Percentiles rank a stretch among this genome's conserved stretches.
Evolutionary conservation across 257 asterid genomes (phyloP).

Genomic region (Oldenlandia corymbosa): DNA sequence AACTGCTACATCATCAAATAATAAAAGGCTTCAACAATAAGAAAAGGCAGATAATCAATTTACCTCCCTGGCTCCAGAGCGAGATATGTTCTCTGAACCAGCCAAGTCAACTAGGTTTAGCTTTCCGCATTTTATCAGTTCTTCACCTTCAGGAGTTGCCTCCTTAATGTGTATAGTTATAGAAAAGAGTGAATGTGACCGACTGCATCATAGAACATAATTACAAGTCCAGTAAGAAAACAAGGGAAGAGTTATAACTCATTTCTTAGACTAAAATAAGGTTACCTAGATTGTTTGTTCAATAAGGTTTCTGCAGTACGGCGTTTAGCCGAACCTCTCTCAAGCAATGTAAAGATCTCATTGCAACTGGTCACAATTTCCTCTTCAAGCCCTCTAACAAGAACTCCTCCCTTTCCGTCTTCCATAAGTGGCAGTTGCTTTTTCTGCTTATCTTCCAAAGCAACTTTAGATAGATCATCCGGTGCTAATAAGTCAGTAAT

Average conservation of each 20-base stretch:
- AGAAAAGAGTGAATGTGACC: slow-evolving; percentile 90
- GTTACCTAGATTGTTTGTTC: slow-evolving; percentile 82
- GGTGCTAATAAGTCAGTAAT: slow-evolving; percentile 80
- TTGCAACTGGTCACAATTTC: slow-evolving; percentile 72
- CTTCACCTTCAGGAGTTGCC: slow-evolving; percentile 92
- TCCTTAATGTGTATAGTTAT: slow-evolving; percentile 90
- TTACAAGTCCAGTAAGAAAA: background rate
- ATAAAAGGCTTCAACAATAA: background rate
- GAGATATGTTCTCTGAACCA: slow-evolving; percentile 87
- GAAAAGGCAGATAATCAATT: slow-evolving; percentile 1
- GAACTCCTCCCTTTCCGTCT: slow-evolving; percentile 92
- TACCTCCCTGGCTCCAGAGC: slow-evolving; percentile 97
- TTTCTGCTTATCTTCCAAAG: slow-evolving; percentile 71
- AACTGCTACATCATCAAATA: background rate
- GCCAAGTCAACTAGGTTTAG: slow-evolving; percentile 85
- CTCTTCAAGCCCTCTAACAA: slow-evolving; percentile 84
- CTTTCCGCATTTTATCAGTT: slow-evolving; percentile 83
- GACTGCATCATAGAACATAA: slow-evolving; percentile 46
- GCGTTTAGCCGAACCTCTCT: slow-evolving; percentile 82
- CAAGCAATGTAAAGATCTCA: slow-evolving; percentile 71
- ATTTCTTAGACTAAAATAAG: slow-evolving; percentile 9
- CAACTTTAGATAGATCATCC: slow-evolving; percentile 59
- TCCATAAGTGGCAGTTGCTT: slow-evolving; percentile 81
- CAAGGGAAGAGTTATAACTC: background rate
- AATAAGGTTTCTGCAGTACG: slow-evolving; percentile 82